Conservation (phyloP, 208 protist genomes). For the Tritrichomonas musculus region DNA sequence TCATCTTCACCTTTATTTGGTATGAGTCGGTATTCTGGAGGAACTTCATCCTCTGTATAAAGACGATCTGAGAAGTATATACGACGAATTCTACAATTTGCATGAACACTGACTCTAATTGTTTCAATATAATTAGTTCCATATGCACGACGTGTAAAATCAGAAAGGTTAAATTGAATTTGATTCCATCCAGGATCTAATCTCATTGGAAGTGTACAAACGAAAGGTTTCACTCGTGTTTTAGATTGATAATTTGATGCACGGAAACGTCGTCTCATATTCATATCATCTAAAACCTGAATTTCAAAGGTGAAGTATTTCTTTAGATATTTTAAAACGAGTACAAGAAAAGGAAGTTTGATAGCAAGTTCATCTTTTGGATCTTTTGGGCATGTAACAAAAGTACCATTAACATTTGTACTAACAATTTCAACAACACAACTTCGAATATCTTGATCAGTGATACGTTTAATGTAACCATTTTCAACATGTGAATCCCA, state of each 20-base stretch:
- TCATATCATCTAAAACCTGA: conserved; percentile 95
- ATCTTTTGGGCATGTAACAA: conserved; percentile 89
- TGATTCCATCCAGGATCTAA: conserved; percentile 98
- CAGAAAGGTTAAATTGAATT: conserved; percentile 98
- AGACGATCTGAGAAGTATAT: conserved; percentile 98
- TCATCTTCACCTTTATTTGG: conserved; percentile 54
- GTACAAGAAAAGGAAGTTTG: conserved; percentile 97
- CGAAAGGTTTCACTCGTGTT: conserved; percentile 95
- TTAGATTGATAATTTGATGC: conserved; percentile 94
- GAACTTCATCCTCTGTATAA: conserved; percentile 98
- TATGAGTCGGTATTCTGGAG: conserved; percentile 96
- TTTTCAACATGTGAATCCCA: conserved; percentile 91
- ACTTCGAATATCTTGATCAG: conserved; percentile 96
- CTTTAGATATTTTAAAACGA: conserved; percentile 97
- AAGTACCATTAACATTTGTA: conserved; percentile 92
- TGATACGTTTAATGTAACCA: conserved; percentile 95
- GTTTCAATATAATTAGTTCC: conserved; percentile 98
- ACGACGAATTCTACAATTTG: conserved; percentile 89
- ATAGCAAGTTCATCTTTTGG: conserved; percentile 93
- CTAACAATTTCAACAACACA: conserved; percentile 95
- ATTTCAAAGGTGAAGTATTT: conserved; percentile 99
- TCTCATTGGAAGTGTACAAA: conserved; percentile 98
- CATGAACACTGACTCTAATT: conserved; percentile 85
- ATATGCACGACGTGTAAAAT: conserved; percentile 93
- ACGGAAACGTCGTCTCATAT: conserved; percentile 88